Evolutionary conservation across 1,284 basidiomycete species (phyloP).

Genomic region (Calocybe gambosa): DNA sequence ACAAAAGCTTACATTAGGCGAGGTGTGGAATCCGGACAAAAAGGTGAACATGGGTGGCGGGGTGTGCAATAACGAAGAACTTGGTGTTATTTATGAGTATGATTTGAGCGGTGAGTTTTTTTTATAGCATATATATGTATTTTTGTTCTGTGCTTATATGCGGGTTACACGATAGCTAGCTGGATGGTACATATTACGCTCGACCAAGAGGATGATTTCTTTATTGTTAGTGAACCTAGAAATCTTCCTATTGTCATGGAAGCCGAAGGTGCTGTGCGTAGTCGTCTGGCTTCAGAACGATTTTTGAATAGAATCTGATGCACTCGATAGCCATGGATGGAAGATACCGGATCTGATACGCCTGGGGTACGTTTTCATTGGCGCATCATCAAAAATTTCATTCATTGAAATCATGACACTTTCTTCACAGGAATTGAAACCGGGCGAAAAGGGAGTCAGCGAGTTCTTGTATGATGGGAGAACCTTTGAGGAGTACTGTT

Average conservation of each 20-base stretch:
- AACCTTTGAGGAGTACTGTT: background rate
- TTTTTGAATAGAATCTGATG: too few relatives aligned
- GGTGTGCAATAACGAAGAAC: slow-evolving; percentile 2
- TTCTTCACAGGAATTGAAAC: background rate
- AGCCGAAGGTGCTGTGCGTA: background rate
- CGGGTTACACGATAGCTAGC: background rate
- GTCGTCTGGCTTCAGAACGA: background rate
- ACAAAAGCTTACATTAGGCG: background rate
- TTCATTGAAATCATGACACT: background rate
- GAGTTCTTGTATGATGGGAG: background rate
- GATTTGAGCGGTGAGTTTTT: slow-evolving; percentile 1
- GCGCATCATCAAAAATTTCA: background rate
- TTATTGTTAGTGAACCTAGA: background rate
- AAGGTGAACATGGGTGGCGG: slow-evolving; percentile 1
- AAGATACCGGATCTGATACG: background rate
- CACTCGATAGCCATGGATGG: background rate
- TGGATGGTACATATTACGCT: slow-evolving; percentile 5
- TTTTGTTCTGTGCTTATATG: background rate
- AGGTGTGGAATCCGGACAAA: slow-evolving; percentile 3
- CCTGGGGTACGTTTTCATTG: background rate
- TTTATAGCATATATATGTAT: background rate
- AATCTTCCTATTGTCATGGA: slow-evolving; percentile 4
- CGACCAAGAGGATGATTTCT: slow-evolving; percentile 3
- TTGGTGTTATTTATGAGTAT: slow-evolving; percentile 7
- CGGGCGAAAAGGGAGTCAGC: background rate